phyloP scores from a whole-genome alignment of 352 stramenopile species.

The Globisporangium spiculum region DNA sequence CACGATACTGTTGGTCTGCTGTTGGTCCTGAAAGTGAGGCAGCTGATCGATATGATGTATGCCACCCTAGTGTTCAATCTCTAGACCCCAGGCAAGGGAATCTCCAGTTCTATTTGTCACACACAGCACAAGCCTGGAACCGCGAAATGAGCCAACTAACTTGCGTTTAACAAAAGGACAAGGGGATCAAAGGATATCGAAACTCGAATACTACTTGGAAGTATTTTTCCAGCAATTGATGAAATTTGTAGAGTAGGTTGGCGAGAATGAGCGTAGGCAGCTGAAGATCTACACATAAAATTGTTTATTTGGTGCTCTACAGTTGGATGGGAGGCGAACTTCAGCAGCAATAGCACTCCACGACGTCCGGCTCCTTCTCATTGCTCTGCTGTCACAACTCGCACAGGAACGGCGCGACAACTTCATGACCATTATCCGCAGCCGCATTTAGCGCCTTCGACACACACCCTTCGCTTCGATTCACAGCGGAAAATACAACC shows the following conservation, averaged over 20 bases:
- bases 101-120: too few relatives aligned
- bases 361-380: neutral
- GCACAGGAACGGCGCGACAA: neutral
- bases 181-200: neutral
- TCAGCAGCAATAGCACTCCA: neutral
- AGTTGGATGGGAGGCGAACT: neutral
- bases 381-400: neutral
- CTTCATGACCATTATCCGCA: neutral
- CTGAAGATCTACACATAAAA: neutral
- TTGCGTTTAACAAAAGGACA: neutral
- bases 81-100: too few relatives aligned
- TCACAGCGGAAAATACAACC: neutral
- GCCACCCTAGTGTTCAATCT: too few relatives aligned
- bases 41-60: too few relatives aligned
- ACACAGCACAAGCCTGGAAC: too few relatives aligned
- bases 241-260: neutral
- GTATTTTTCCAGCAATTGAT: neutral
- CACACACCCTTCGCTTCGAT: neutral
- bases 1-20: neutral
- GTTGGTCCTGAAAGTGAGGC: neutral
- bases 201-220: neutral
- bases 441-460: neutral
- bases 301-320: neutral
- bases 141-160: neutral
- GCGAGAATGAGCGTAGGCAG: neutral